These are phyloP conservation scores for Wickerhamomyces ciferrii DNA, from an alignment of 805 yeast genomes.

Conservation along the genomic window DNA sequence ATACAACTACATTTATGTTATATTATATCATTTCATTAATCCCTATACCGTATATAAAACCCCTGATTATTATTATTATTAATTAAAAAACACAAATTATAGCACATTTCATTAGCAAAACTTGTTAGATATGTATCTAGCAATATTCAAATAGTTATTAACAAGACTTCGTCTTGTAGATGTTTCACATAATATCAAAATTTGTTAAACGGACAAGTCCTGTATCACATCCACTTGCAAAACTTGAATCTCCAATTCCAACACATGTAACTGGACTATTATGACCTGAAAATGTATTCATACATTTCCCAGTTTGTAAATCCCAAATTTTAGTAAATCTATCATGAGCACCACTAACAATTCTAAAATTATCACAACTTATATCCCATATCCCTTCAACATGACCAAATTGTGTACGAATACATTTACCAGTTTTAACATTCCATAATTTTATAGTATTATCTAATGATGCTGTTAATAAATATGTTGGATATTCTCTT, in stretches of 20 bases:
- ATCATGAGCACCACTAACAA: conserved; percentile 94
- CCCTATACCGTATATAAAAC: too few species aligned
- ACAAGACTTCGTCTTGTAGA: too few species aligned
- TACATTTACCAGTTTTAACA: conserved; percentile 77
- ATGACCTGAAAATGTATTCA: conserved; percentile 86
- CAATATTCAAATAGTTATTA: too few species aligned
- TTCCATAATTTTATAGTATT: conserved; percentile 94
- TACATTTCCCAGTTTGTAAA: conserved; percentile 86
- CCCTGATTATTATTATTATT: too few species aligned
- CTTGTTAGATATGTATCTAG: too few species aligned
- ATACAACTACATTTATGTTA: too few species aligned
- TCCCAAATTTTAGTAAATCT: conserved; percentile 91
- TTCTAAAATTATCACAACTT: conserved; percentile 92
- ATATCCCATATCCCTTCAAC: conserved; percentile 98
- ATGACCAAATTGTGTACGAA: conserved; percentile 94
- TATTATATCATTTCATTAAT: too few species aligned
- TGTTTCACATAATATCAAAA: conserved; percentile 29
- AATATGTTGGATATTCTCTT: conserved; percentile 66
- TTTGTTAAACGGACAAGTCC: conserved; percentile 84
- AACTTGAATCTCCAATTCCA: conserved; percentile 81
- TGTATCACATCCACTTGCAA: conserved; percentile 86
- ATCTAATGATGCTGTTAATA: conserved; percentile 83
- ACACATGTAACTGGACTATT: conserved; percentile 62
- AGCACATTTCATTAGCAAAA: too few species aligned
- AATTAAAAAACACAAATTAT: too few species aligned